Evolutionary conservation across 2,329 filamentous ascomycete genomes (phyloP).

Genomic region (Pseudogymnoascus sp.): DNA sequence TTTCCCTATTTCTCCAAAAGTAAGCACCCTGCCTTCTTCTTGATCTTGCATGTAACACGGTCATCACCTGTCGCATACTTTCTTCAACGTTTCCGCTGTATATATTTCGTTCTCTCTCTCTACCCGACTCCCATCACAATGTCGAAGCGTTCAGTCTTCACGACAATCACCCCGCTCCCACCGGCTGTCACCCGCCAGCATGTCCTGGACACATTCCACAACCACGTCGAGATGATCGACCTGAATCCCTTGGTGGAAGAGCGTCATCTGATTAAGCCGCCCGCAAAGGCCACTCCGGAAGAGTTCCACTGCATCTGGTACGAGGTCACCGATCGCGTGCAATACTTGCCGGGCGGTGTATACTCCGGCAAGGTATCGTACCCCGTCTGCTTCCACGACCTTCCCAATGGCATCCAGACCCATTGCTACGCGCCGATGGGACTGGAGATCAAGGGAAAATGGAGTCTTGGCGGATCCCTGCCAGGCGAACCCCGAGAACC

Average conservation of each 20-base stretch:
- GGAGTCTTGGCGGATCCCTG: slow-evolving; percentile 65
- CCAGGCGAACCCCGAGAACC: slow-evolving; percentile 62
- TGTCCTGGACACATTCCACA: slow-evolving; percentile 69
- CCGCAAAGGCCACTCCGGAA: slow-evolving; percentile 58
- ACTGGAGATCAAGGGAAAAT: slow-evolving; percentile 70
- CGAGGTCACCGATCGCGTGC: slow-evolving; percentile 67
- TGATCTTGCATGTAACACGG: slow-evolving; percentile 15
- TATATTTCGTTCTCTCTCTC: background rate
- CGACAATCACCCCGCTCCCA: slow-evolving; percentile 72
- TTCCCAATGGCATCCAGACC: slow-evolving; percentile 66
- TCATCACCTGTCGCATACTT: background rate
- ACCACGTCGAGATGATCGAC: slow-evolving; percentile 78
- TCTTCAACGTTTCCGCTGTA: background rate
- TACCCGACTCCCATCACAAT: slow-evolving; percentile 36
- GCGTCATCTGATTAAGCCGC: slow-evolving; percentile 60
- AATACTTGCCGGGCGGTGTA: slow-evolving; percentile 61
- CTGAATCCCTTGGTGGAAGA: slow-evolving; percentile 76
- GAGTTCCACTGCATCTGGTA: slow-evolving; percentile 73
- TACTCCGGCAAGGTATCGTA: slow-evolving; percentile 65
- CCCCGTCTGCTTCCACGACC: slow-evolving; percentile 72
- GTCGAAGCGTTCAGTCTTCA: slow-evolving; percentile 66
- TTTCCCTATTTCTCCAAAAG: background rate
- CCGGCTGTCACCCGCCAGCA: slow-evolving; percentile 57
- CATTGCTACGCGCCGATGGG: slow-evolving; percentile 79
- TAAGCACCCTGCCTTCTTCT: background rate